These are phyloP conservation scores for Phragmites australis DNA, from an alignment of 176 grass and related monocot genomes.

Conservation along the genomic window DNA sequence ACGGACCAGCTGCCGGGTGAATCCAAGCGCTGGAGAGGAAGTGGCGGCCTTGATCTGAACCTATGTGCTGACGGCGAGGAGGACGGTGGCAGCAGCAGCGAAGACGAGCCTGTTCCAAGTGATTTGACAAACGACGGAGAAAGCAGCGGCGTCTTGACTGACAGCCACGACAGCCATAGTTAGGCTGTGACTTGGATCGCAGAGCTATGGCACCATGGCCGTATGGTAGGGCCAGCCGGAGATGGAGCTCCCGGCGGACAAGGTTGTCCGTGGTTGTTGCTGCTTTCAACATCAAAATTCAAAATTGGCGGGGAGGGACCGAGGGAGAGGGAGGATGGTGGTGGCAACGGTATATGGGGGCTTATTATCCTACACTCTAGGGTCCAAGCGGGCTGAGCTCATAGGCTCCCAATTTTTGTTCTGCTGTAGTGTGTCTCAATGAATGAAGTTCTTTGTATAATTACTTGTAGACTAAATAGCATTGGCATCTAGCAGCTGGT, in stretches of 20 bases:
- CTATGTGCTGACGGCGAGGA: slow-evolving; percentile 17
- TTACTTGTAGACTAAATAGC: not conserved
- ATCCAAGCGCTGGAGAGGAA: slow-evolving; percentile 22
- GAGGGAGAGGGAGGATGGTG: not conserved
- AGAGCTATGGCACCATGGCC: not conserved
- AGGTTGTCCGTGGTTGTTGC: not conserved
- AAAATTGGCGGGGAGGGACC: slow-evolving; percentile 19
- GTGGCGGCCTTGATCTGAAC: slow-evolving; percentile 54
- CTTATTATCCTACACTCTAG: not conserved
- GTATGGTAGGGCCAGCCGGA: not conserved
- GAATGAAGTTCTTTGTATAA: not conserved
- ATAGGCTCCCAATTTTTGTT: slow-evolving; percentile 3
- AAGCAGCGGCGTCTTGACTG: not conserved
- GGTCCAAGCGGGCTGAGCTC: not conserved
- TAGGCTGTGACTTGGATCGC: slow-evolving; percentile 5
- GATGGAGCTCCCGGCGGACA: not conserved
- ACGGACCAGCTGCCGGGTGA: not conserved
- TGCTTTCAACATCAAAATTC: not conserved
- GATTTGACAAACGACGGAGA: slow-evolving; percentile 53
- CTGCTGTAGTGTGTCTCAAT: not conserved
- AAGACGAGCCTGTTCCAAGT: slow-evolving; percentile 45
- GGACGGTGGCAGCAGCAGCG: slow-evolving; percentile 15
- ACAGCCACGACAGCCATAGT: not conserved
- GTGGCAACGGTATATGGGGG: too few relatives aligned
- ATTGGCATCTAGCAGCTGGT: not conserved